phyloP scores from a whole-genome alignment of 2,329 filamentous ascomycete genomes.

The Shiraia sp. region DNA sequence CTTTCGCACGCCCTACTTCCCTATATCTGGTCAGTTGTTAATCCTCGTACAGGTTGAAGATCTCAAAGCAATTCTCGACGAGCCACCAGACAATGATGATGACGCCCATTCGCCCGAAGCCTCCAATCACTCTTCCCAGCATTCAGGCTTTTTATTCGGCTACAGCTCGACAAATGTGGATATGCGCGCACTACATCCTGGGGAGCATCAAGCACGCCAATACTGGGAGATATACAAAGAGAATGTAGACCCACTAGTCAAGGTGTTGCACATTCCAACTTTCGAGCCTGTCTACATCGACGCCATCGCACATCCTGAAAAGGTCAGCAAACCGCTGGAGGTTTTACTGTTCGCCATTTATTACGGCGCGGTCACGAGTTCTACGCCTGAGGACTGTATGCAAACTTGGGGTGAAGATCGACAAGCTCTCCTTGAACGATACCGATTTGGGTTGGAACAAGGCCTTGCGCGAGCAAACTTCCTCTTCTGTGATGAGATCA shows the following conservation, averaged over 20 bases:
- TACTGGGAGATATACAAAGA: slow-evolving; percentile 74
- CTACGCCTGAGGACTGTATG: slow-evolving; percentile 53
- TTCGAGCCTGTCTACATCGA: slow-evolving; percentile 64
- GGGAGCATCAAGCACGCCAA: slow-evolving; percentile 63
- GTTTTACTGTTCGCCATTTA: slow-evolving; percentile 66
- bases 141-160: slow-evolving; percentile 74
- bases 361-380: slow-evolving; percentile 59
- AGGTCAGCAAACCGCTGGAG: slow-evolving; percentile 61
- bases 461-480: slow-evolving; percentile 66
- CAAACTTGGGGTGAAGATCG: slow-evolving; percentile 58
- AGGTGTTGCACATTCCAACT: slow-evolving; percentile 71
- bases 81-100: slow-evolving; percentile 65
- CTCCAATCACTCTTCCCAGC: slow-evolving; percentile 50
- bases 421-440: slow-evolving; percentile 54
- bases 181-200: slow-evolving; percentile 66
- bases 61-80: slow-evolving; percentile 64
- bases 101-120: slow-evolving; percentile 50
- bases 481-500: slow-evolving; percentile 63
- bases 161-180: slow-evolving; percentile 73
- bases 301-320: slow-evolving; percentile 63
- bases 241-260: slow-evolving; percentile 74
- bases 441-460: slow-evolving; percentile 67
- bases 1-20: slow-evolving; percentile 10
- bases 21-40: not conserved
- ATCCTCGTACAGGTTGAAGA: slow-evolving; percentile 57